Percentiles rank a stretch among this genome's conserved stretches.
Conservation (phyloP, 2,329 filamentous ascomycete species). For the Talaromyces sp. region DNA sequence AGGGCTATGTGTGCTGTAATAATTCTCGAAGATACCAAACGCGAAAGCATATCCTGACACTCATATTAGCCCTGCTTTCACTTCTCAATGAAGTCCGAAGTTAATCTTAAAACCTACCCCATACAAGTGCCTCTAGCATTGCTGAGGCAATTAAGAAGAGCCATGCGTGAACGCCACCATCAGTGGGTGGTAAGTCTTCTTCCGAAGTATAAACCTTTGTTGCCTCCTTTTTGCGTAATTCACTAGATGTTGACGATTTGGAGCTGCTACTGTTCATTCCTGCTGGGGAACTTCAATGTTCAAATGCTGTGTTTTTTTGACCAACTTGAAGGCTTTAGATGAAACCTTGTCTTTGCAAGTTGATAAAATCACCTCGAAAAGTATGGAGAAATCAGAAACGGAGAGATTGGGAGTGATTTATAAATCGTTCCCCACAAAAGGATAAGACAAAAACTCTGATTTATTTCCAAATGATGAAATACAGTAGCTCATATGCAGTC, state of each 20-base stretch:
- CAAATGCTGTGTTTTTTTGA: no score
- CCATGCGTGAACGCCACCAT: slow-evolving; percentile 26
- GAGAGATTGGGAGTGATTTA: no score
- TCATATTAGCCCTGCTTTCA: background rate
- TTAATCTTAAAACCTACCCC: slow-evolving; percentile 16
- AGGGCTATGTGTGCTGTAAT: slow-evolving; percentile 11
- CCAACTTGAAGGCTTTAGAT: no score
- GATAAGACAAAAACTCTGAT: slow-evolving; percentile 3
- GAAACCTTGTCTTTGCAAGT: background rate
- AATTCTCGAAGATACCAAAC: slow-evolving; percentile 52
- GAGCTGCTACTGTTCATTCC: background rate
- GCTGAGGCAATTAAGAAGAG: slow-evolving; percentile 24
- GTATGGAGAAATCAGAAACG: no score
- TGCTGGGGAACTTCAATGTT: no score
- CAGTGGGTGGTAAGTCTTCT: slow-evolving; percentile 14
- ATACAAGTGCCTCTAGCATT: slow-evolving; percentile 26
- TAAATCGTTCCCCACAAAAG: background rate
- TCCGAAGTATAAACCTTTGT: background rate
- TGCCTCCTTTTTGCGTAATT: background rate
- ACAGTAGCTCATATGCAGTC: background rate
- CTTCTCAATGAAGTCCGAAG: background rate
- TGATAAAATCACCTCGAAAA: background rate
- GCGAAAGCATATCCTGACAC: slow-evolving; percentile 65
- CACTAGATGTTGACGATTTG: background rate
- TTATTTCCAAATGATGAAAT: background rate